phyloP scores from a whole-genome alignment of 306 rosid species.

The Cucurbita pepo region DNA sequence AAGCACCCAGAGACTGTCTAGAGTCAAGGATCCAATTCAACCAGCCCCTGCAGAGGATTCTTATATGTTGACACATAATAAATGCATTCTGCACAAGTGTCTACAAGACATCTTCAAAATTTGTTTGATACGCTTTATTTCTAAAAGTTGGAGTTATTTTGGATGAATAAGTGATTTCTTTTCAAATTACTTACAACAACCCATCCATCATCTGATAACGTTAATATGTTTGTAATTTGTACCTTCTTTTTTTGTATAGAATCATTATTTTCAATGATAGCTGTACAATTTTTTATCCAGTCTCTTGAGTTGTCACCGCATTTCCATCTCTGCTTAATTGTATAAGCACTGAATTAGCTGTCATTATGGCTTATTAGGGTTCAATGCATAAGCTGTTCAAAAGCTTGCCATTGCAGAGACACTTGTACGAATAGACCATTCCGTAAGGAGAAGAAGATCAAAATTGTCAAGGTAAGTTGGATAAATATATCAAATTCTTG shows the following conservation, averaged over 20 bases:
- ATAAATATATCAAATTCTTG: not conserved
- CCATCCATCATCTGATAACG: not conserved
- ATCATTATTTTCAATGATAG: not conserved
- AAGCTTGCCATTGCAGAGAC: conserved; percentile 68
- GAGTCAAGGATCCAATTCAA: not conserved
- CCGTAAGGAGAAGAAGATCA: conserved; percentile 77
- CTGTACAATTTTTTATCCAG: not conserved
- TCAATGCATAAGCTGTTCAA: conserved; percentile 97
- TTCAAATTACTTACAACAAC: not conserved
- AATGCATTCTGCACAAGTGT: not conserved
- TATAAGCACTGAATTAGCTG: not conserved
- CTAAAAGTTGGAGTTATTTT: not conserved
- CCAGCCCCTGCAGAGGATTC: not conserved
- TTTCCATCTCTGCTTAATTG: not conserved
- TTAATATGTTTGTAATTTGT: not conserved
- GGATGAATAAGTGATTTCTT: not conserved
- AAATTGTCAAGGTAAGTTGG: conserved; percentile 50
- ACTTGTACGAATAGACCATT: conserved; percentile 78
- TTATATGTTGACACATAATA: not conserved
- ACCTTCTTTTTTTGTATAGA: not conserved
- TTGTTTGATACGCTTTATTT: not conserved
- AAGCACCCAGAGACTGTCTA: not conserved
- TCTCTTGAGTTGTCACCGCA: not conserved
- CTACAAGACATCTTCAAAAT: not conserved
- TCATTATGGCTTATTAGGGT: conserved; percentile 27